Percentiles rank a stretch among this genome's conserved stretches.
phyloP scores from a whole-genome alignment of 192 early-diverging fungal genomes.

The Coemansia sp. region DNA sequence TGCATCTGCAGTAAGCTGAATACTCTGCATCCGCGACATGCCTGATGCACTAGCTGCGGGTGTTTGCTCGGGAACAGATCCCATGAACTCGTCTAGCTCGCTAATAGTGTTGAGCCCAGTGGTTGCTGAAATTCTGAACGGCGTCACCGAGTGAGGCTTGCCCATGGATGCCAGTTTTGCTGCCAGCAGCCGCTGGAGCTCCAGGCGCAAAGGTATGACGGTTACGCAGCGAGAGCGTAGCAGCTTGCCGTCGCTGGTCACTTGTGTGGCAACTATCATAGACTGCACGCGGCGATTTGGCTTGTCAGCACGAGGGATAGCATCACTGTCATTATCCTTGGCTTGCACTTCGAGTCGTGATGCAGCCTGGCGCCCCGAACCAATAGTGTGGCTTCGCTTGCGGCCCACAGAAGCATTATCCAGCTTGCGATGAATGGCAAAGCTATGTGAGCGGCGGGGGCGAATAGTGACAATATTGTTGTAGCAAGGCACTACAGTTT shows the following conservation, averaged over 20 bases:
- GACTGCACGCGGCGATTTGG: constrained; percentile 35
- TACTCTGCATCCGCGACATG: neutral
- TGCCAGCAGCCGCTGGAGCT: constrained; percentile 38
- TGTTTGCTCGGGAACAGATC: neutral
- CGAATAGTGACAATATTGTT: constrained; percentile 36
- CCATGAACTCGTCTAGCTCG: neutral
- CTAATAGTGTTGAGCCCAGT: neutral
- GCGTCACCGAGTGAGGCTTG: neutral
- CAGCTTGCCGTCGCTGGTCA: neutral
- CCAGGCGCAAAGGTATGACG: constrained; percentile 33
- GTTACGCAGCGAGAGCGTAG: constrained; percentile 26
- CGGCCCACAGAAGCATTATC: constrained; percentile 32
- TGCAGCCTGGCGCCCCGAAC: constrained; percentile 27
- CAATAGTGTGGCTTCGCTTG: constrained; percentile 46
- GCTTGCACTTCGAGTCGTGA: neutral
- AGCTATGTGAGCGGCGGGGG: constrained; percentile 40
- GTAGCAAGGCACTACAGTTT: neutral
- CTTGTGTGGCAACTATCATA: constrained; percentile 20
- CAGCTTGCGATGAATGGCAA: constrained; percentile 31
- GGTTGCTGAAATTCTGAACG: neutral
- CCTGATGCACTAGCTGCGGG: neutral
- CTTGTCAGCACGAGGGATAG: constrained; percentile 20
- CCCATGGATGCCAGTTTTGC: constrained; percentile 1
- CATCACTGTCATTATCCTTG: neutral
- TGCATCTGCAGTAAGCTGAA: neutral